Percentiles rank a stretch among this genome's conserved stretches.
Evolutionary conservation across 257 asterid genomes (phyloP).

Genomic region (Gardenia jasminoides): DNA sequence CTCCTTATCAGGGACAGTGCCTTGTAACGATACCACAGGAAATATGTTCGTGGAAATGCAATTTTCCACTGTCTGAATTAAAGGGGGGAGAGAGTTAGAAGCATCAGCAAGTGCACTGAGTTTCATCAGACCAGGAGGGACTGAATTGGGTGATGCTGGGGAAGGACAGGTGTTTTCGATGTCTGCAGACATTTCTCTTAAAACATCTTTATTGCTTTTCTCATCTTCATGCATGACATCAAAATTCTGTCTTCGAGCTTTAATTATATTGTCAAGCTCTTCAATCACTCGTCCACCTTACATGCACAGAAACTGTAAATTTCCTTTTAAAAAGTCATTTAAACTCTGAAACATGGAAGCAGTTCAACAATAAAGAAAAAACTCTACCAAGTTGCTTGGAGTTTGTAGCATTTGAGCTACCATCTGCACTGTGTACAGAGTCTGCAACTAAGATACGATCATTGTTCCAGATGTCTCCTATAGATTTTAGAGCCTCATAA

Average conservation of each 20-base stretch:
- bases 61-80: constrained; percentile 4
- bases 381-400: constrained; percentile 5
- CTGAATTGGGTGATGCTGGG: neutral
- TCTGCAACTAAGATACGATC: neutral
- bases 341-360: neutral
- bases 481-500: constrained; percentile 8
- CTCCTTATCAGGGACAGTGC: neutral
- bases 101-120: neutral
- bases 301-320: constrained; percentile 4
- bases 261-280: constrained; percentile 7
- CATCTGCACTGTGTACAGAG: neutral
- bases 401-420: neutral
- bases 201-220: neutral
- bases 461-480: neutral
- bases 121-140: neutral
- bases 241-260: neutral
- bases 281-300: constrained; percentile 11
- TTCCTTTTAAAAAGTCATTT: neutral
- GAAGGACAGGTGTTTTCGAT: constrained; percentile 1
- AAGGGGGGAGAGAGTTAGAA: neutral
- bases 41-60: neutral
- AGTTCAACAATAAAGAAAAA: neutral
- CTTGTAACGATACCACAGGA: neutral
- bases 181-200: neutral
- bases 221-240: neutral